Conservation (phyloP, 2,329 filamentous ascomycete species). For the Clarireedia homoeocarpa region DNA sequence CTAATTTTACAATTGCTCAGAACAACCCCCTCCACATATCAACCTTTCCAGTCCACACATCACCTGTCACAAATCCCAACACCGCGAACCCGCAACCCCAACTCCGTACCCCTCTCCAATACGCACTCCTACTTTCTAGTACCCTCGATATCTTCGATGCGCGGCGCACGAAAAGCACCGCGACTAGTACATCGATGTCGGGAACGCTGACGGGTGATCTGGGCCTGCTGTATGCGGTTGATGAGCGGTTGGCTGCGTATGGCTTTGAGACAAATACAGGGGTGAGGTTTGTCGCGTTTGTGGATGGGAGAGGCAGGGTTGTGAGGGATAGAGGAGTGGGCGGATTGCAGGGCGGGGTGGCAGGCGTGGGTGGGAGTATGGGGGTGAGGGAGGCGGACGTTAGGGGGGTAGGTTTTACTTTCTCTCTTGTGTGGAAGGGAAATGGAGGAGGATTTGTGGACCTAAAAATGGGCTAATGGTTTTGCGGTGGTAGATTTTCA, state of each 20-base stretch:
- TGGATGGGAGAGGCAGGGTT: slow-evolving; percentile 74
- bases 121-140: slow-evolving; percentile 82
- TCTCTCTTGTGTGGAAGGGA: not conserved
- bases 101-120: slow-evolving; percentile 76
- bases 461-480: slow-evolving; percentile 11
- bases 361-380: slow-evolving; percentile 52
- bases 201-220: slow-evolving; percentile 75
- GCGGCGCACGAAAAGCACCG: slow-evolving; percentile 62
- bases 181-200: slow-evolving; percentile 44
- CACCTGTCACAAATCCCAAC: slow-evolving; percentile 29
- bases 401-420: slow-evolving; percentile 1
- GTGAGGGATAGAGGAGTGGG: slow-evolving; percentile 17
- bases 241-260: slow-evolving; percentile 88
- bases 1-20: slow-evolving; percentile 38
- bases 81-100: slow-evolving; percentile 70
- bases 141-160: slow-evolving; percentile 92
- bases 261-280: slow-evolving; percentile 96
- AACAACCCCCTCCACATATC: slow-evolving; percentile 94
- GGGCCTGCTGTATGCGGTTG: slow-evolving; percentile 84
- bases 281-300: slow-evolving; percentile 79
- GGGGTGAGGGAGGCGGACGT: slow-evolving; percentile 71
- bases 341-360: slow-evolving; percentile 63
- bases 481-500: slow-evolving; percentile 56
- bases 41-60: slow-evolving; percentile 58
- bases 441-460: not conserved